Conservation (phyloP, 371 early-diverging fungal species). For the Apophysomyces sp. region DNA sequence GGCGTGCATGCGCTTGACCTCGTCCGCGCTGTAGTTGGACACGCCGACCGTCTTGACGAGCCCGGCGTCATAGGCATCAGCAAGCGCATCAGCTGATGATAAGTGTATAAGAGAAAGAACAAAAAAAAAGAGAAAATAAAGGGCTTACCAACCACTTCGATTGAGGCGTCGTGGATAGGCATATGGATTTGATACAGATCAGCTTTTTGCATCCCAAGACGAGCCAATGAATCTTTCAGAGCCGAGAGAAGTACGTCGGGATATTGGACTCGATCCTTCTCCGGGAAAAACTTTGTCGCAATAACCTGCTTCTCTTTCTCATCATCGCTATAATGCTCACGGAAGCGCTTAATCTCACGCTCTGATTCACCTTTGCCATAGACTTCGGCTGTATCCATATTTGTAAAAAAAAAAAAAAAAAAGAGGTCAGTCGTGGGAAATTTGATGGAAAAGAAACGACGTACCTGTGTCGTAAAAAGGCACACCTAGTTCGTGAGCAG, state of each 20-base stretch:
- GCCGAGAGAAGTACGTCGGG: conserved; percentile 48
- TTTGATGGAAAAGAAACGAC: too few species aligned
- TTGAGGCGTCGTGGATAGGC: conserved; percentile 52
- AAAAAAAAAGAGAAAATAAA: background rate
- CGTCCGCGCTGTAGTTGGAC: conserved; percentile 59
- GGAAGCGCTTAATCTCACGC: conserved; percentile 38
- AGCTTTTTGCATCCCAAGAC: conserved; percentile 52
- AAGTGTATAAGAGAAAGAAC: background rate
- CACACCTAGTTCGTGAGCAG: conserved; percentile 26
- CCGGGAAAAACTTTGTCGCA: conserved; percentile 56
- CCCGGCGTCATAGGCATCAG: conserved; percentile 54
- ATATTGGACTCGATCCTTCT: conserved; percentile 32
- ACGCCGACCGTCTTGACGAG: conserved; percentile 67
- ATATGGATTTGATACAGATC: conserved; percentile 80
- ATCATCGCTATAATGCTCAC: conserved; percentile 19
- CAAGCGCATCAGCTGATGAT: conserved; percentile 41
- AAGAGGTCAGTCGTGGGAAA: too few species aligned
- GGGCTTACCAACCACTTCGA: conserved; percentile 48
- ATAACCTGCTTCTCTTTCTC: conserved; percentile 30
- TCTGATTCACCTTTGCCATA: conserved; percentile 62
- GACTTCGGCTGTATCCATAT: conserved; percentile 46
- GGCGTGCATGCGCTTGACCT: conserved; percentile 49
- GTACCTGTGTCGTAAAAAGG: conserved; percentile 44
- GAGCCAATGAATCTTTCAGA: conserved; percentile 50
- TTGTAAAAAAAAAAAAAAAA: background rate